Conservation (phyloP, 148 eudicot species). For the Cornus suecica region DNA sequence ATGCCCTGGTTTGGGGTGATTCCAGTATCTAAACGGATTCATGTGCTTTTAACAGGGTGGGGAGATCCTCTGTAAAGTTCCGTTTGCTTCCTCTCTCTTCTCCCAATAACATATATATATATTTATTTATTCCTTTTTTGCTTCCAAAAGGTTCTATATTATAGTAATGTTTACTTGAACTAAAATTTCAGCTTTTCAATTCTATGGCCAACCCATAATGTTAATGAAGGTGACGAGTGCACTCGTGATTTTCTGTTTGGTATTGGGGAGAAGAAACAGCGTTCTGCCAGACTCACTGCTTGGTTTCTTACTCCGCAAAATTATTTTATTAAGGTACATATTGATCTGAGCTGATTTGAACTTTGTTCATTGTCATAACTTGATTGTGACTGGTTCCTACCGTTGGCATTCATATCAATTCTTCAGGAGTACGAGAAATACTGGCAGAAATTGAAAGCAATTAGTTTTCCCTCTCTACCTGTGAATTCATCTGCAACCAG, state of each 20-base stretch:
- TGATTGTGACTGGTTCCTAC: background rate
- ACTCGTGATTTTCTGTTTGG: conserved; percentile 83
- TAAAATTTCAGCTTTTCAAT: conserved; percentile 68
- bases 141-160: too few species aligned
- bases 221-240: conserved; percentile 82
- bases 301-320: conserved; percentile 96
- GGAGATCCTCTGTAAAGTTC: too few species aligned
- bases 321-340: conserved; percentile 63
- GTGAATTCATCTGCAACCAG: conserved; percentile 25
- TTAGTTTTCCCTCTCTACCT: conserved; percentile 26
- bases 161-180: conserved; percentile 21
- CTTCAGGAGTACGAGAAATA: conserved; percentile 68
- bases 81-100: too few species aligned
- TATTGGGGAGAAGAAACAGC: conserved; percentile 93
- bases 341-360: background rate
- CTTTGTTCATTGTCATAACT: background rate
- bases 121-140: too few species aligned
- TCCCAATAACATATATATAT: too few species aligned
- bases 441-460: conserved; percentile 49
- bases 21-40: background rate
- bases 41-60: background rate
- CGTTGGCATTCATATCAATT: background rate
- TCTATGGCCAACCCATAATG: conserved; percentile 71
- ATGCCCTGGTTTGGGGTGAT: background rate
- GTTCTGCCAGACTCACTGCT: conserved; percentile 93